phyloP scores from a whole-genome alignment of 1,139 yeast species.

The Kodamaea anthophila region DNA sequence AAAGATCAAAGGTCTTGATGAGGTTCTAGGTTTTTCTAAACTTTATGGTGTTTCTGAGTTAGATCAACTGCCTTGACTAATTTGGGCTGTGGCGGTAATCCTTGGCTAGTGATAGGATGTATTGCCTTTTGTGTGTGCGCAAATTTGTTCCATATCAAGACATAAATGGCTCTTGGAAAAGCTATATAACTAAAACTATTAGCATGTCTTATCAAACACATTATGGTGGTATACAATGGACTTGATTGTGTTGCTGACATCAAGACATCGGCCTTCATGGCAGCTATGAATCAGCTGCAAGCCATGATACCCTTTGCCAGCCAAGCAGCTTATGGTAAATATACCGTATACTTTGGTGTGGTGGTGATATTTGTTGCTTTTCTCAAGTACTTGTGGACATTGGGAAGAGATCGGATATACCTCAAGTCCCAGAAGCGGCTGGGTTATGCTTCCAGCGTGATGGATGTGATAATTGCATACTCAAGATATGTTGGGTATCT shows the following conservation, averaged over 20 bases:
- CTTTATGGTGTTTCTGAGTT: too few species aligned
- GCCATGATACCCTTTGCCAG: conserved; percentile 32
- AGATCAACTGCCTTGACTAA: too few species aligned
- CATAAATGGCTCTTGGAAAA: too few species aligned
- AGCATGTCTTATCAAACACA: too few species aligned
- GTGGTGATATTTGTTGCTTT: conserved; percentile 32
- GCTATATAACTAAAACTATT: too few species aligned
- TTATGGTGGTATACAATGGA: conserved; percentile 30
- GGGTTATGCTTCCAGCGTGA: conserved; percentile 11
- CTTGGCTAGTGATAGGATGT: too few species aligned
- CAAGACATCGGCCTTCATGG: conserved; percentile 21
- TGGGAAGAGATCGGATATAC: conserved; percentile 28
- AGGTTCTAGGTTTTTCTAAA: too few species aligned
- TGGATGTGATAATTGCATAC: conserved; percentile 32
- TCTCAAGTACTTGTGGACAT: conserved; percentile 34
- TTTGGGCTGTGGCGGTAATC: too few species aligned
- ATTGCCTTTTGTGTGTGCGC: too few species aligned
- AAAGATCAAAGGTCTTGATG: too few species aligned
- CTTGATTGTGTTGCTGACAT: conserved; percentile 43
- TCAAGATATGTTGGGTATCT: conserved; percentile 45
- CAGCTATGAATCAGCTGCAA: conserved; percentile 27
- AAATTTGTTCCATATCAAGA: too few species aligned
- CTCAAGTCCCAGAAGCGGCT: conserved; percentile 11
- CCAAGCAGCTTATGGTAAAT: conserved; percentile 38
- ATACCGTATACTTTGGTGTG: conserved; percentile 41